Base-by-base conservation (phyloP, 345 rosid species). In the Hirschfeldia incana region DNA sequence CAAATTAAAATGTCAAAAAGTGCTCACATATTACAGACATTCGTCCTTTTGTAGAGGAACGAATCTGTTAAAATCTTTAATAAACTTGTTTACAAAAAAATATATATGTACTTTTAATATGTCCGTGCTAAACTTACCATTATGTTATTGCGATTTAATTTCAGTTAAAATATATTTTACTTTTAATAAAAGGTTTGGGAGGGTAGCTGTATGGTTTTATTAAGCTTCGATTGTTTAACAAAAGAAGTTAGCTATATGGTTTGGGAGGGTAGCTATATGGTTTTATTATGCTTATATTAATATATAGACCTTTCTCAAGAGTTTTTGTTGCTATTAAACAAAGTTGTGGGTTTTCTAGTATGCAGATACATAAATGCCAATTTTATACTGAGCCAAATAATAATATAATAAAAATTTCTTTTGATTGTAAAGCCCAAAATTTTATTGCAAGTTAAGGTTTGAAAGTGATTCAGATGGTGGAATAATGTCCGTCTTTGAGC, bases 401-500 rank as follows among this genome's bases (percentile, higher is more conserved):
- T 46, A 46, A 49, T 49, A n/a, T 49, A 53, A 53, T 53, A 16
- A 53, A 2, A 15, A 6, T 6, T 53, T 27, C 10, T 29, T 36
- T 62, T 77, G 5, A 13, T 26, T 44, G 53, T 21, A 69, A 21
- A 46, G 51, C 42, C 10, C 21, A 51, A 62, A 70, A 7, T 6
- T 61, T 67, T 15, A 44, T 59, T 46, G 63, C 16, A 67, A 44
- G 28, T 5, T n/a, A 33, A 26, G 17, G 32, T 66, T 72, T 72
- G 67, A 44, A 78, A 26, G 11, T 59, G 63, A 58, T 66, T 67
- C 57, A 55, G 33, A 59, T 42, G 55, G 34, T 44, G 26, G 37
- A 55, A 59, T 57, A 58, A 59, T 17, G 21, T 65, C 60, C 61
- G 11, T 62, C 69, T 26, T 70, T 67, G 44, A 30, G 57, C 42